These are phyloP conservation scores for Paramecium pentaurelia DNA, from an alignment of 73 alveolate genomes.

Conservation along the genomic window DNA sequence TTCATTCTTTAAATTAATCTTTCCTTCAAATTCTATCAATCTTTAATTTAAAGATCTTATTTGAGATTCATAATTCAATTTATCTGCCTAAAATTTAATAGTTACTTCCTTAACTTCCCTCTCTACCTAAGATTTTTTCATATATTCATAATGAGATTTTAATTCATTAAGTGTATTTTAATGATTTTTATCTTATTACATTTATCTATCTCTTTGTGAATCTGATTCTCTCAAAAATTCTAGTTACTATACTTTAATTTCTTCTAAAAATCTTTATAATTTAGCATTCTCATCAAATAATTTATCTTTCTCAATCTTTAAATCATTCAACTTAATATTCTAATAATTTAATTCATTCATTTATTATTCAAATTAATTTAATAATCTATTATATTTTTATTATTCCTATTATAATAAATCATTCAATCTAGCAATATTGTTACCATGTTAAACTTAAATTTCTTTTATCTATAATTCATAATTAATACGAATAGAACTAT, in stretches of 20 bases:
- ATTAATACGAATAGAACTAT: not conserved
- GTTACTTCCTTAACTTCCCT: slow-evolving; percentile 6
- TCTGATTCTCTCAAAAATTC: not conserved
- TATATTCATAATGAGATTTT: slow-evolving; percentile 32
- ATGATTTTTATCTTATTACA: not conserved
- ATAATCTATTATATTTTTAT: not conserved
- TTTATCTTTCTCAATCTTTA: not conserved
- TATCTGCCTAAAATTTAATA: slow-evolving; percentile 21
- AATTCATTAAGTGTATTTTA: not conserved
- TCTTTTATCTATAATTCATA: not conserved
- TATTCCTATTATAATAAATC: not conserved
- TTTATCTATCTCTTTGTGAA: not conserved
- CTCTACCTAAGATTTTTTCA: not conserved
- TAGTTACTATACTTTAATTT: not conserved
- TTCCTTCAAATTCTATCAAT: not conserved
- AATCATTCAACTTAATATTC: not conserved
- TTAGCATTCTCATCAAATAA: not conserved
- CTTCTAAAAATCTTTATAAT: not conserved
- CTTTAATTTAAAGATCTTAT: not conserved
- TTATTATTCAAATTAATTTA: not conserved
- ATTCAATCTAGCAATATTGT: not conserved
- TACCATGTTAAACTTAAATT: not conserved
- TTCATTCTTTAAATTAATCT: not conserved
- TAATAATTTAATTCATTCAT: not conserved
- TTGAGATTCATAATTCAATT: not conserved